Percentiles rank a stretch among this genome's conserved stretches.
Evolutionary conservation across 495 filamentous ascomycete genomes (phyloP).

Genomic region (Aspergillus ostianus): DNA sequence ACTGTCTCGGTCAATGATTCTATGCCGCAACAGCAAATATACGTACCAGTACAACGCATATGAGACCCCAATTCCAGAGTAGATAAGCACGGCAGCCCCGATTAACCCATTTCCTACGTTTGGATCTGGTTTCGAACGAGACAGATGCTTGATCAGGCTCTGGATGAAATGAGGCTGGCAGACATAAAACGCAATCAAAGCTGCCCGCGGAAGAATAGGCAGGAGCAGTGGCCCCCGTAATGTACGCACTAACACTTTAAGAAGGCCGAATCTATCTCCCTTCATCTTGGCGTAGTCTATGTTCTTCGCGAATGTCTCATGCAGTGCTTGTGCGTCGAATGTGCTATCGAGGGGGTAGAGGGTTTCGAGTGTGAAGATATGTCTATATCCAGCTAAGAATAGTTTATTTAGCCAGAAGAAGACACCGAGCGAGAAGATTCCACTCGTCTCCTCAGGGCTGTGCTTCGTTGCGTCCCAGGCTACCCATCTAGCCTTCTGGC

Average conservation of each 20-base stretch:
- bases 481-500: constrained; percentile 7
- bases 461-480: constrained; percentile 4
- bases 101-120: constrained; percentile 52
- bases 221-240: constrained; percentile 36
- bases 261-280: constrained; percentile 9
- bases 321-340: constrained; percentile 23
- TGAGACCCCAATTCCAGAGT: constrained; percentile 51
- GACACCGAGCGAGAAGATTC: constrained; percentile 35
- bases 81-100: constrained; percentile 52
- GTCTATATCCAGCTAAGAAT: constrained; percentile 34
- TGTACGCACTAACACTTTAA: constrained; percentile 11
- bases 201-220: constrained; percentile 48
- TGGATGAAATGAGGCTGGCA: constrained; percentile 57
- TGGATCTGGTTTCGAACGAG: constrained; percentile 7
- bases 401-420: constrained; percentile 48
- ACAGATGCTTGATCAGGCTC: constrained; percentile 37
- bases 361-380: constrained; percentile 28
- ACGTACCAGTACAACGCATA: constrained; percentile 40
- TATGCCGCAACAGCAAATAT: not conserved
- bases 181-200: constrained; percentile 50
- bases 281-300: constrained; percentile 4
- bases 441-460: constrained; percentile 45
- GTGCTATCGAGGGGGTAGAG: constrained; percentile 29
- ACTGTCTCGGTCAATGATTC: not conserved
- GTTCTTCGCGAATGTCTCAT: constrained; percentile 19